Evolutionary conservation across 1,139 yeast genomes (phyloP), one percentile per base, ranked within the genome.

Genomic region (Blastobotrys serpentis): DNA sequence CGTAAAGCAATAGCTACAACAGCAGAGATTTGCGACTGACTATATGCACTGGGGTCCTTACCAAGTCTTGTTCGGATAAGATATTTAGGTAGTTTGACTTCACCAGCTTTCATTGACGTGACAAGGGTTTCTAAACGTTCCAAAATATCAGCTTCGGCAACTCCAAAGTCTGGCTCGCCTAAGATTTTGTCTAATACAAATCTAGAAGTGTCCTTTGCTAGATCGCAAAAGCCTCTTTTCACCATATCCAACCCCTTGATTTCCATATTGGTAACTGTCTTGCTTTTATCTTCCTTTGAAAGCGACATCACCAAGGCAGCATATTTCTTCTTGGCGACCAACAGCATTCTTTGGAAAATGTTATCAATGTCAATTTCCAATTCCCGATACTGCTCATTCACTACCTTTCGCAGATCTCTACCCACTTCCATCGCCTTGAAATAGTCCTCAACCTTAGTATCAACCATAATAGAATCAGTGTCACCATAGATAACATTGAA

Each of bases 391-490:
- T 95, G 77, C 61, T 89, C 95, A 66, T 94, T 94, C 48, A 94
- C 98, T 53, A 82, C 77, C 45, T 75, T 67, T 66, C 92, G 92
- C 71, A 94, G 90, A 48, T 84, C 84, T 44, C 84, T 82, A 42
- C 98, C 99, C 56, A 89, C 84, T 59, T 77, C 77, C 40, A 87
- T 68, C 0, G 98, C 96, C 42, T 86, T 96, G 29, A 71, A 68
- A 62, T 78, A 85, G 37, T 72, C 76, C 50, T 77, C 79, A 40
- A 81, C 84, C 40, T 90, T 90, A 1, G 98, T 89, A 66, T 92
- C 95, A 63, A 94, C 89, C 99, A 94, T 94, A 48, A 94, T 98
- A 30, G 98, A 94, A 73, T 94, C 99, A 0, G 99, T 94, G 72
- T 94, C 99, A 74, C 99, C 99, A 63, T 94, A 94, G 16, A 94